Conservation (phyloP, 2,329 filamentous ascomycete species). For the Sclerotiophoma versabilis region DNA sequence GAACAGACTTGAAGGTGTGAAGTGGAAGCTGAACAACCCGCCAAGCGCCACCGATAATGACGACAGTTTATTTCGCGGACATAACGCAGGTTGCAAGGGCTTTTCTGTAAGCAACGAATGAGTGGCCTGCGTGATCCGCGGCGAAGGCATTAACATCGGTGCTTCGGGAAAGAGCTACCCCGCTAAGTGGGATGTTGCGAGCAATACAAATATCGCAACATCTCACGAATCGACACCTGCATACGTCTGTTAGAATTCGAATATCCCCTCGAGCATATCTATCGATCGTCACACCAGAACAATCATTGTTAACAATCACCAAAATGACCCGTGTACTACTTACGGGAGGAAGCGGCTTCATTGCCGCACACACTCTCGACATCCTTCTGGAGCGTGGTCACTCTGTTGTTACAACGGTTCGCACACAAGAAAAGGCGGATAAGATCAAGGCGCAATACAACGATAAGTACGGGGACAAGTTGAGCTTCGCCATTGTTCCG, state of each 20-base stretch:
- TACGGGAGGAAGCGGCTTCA: slow-evolving; percentile 68
- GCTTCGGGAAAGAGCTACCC: slow-evolving; percentile 14
- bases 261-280: neutral
- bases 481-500: slow-evolving; percentile 71
- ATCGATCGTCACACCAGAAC: neutral
- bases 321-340: slow-evolving; percentile 51
- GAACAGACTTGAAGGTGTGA: slow-evolving; percentile 7
- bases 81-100: slow-evolving; percentile 12
- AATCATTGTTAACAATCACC: neutral
- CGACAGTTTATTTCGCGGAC: slow-evolving; percentile 3
- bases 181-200: slow-evolving; percentile 10
- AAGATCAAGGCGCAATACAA: slow-evolving; percentile 65
- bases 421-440: slow-evolving; percentile 67
- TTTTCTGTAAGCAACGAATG: slow-evolving; percentile 17
- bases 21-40: neutral
- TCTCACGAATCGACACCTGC: slow-evolving; percentile 3
- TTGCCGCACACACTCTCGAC: slow-evolving; percentile 70
- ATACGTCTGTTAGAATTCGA: neutral
- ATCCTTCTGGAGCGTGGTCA: slow-evolving; percentile 63
- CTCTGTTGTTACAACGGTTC: slow-evolving; percentile 68
- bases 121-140: slow-evolving; percentile 12
- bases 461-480: slow-evolving; percentile 53
- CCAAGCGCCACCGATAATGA: slow-evolving; percentile 8
- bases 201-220: slow-evolving; percentile 17
- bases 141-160: slow-evolving; percentile 12